Evolutionary conservation across 1,284 basidiomycete species (phyloP).

Genomic region (Ganoderma leucocontextum): DNA sequence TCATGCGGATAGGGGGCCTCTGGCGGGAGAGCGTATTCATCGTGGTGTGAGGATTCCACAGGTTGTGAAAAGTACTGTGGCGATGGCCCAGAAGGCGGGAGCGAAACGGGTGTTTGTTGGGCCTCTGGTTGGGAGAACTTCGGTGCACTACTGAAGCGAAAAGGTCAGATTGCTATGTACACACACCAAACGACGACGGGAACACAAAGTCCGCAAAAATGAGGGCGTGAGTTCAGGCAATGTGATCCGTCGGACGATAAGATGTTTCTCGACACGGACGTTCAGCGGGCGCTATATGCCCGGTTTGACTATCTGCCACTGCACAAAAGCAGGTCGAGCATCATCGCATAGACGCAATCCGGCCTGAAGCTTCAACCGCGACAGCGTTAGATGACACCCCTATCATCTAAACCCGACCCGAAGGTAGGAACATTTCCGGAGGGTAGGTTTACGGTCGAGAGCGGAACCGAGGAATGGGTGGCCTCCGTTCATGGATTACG

Average conservation of each 20-base stretch:
- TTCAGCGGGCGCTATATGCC: too few relatives aligned
- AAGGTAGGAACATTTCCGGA: neutral
- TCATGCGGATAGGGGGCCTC: slow-evolving; percentile 58
- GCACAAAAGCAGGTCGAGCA: neutral
- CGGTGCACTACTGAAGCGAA: slow-evolving; percentile 49
- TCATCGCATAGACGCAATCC: too few relatives aligned
- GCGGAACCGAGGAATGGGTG: neutral
- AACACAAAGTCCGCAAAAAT: neutral
- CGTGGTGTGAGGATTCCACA: slow-evolving; percentile 39
- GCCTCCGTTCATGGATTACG: neutral
- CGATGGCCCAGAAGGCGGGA: slow-evolving; percentile 51
- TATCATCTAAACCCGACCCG: neutral
- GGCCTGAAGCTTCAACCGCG: neutral
- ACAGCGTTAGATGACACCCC: neutral
- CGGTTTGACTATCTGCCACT: neutral
- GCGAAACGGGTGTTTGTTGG: slow-evolving; percentile 49
- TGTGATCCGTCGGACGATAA: neutral
- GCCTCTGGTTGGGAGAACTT: slow-evolving; percentile 65
- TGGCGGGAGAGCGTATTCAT: slow-evolving; percentile 45
- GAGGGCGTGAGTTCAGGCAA: neutral
- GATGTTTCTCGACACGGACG: neutral
- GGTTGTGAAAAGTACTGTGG: slow-evolving; percentile 52
- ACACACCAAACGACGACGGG: neutral
- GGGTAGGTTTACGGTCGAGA: neutral
- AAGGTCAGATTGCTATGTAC: slow-evolving; percentile 13